phyloP scores from a whole-genome alignment of 2,329 filamentous ascomycete species.

The Penicillium thymicola region DNA sequence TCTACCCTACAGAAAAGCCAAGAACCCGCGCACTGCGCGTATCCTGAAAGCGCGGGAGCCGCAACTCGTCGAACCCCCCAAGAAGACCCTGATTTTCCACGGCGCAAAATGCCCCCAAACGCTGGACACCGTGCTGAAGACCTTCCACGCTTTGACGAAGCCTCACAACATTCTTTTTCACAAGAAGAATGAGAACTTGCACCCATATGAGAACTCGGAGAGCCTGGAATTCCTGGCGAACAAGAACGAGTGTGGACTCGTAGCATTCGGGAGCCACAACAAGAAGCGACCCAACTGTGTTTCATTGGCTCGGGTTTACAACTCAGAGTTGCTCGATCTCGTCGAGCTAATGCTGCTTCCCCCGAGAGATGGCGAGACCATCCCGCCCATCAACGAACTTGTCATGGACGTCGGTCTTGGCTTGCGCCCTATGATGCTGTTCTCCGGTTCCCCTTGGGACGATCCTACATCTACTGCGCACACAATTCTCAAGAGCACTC shows the following conservation, averaged over 20 bases:
- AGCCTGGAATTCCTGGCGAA: slow-evolving; percentile 92
- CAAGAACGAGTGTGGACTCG: slow-evolving; percentile 88
- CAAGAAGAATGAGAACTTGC: slow-evolving; percentile 88
- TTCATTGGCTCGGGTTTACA: slow-evolving; percentile 78
- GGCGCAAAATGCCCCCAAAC: slow-evolving; percentile 82
- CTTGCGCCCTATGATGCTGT: slow-evolving; percentile 85
- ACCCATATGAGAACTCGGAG: slow-evolving; percentile 86
- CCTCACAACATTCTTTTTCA: slow-evolving; percentile 85
- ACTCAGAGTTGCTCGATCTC: slow-evolving; percentile 90
- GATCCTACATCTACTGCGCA: slow-evolving; percentile 75
- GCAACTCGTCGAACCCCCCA: slow-evolving; percentile 84
- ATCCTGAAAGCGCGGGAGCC: slow-evolving; percentile 90
- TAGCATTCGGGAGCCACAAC: slow-evolving; percentile 78
- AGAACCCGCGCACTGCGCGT: slow-evolving; percentile 87
- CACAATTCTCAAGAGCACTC: slow-evolving; percentile 79
- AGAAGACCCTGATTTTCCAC: slow-evolving; percentile 83
- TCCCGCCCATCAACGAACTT: slow-evolving; percentile 49
- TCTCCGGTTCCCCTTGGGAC: slow-evolving; percentile 84
- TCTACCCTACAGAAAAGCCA: slow-evolving; percentile 56
- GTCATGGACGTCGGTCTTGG: slow-evolving; percentile 68
- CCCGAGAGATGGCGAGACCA: slow-evolving; percentile 52
- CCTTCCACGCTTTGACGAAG: slow-evolving; percentile 79
- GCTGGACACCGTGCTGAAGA: slow-evolving; percentile 76
- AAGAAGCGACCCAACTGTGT: slow-evolving; percentile 96
- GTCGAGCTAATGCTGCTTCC: slow-evolving; percentile 81